Evolutionary conservation across 305 asterid species (phyloP).

Genomic region (Nicotiana rustica): DNA sequence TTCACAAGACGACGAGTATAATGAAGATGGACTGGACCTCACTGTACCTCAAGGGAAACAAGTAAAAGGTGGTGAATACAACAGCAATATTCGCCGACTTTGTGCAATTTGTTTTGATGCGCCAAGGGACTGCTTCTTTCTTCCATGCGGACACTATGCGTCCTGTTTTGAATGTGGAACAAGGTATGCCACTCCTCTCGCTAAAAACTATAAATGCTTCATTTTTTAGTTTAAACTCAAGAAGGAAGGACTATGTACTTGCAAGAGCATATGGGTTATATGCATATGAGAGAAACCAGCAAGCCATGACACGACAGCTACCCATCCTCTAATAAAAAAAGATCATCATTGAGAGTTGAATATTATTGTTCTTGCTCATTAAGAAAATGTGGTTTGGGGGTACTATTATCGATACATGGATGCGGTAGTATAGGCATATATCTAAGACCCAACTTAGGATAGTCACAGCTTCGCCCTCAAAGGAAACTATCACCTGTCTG

Average conservation of each 20-base stretch:
- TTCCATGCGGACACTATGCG: constrained; percentile 90
- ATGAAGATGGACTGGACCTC: constrained; percentile 45
- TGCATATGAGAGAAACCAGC: constrained; percentile 24
- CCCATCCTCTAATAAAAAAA: background rate
- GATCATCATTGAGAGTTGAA: background rate
- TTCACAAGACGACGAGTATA: constrained; percentile 57
- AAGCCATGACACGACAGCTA: constrained; percentile 25
- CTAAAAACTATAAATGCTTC: background rate
- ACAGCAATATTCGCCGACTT: constrained; percentile 44
- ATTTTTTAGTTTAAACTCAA: background rate
- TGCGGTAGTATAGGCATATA: background rate
- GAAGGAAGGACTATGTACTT: background rate
- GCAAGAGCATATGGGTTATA: background rate
- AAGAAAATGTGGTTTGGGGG: background rate
- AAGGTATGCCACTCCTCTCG: constrained; percentile 51
- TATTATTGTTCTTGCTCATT: background rate
- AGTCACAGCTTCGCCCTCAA: background rate
- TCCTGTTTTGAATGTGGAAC: constrained; percentile 86
- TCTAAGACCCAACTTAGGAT: constrained; percentile 7
- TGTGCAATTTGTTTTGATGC: constrained; percentile 93
- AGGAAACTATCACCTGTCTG: background rate
- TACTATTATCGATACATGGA: background rate
- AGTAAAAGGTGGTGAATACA: constrained; percentile 52
- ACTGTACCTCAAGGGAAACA: constrained; percentile 47
- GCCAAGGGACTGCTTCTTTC: constrained; percentile 79